Base-by-base conservation (phyloP, 1,139 yeast genomes). In the Suhomyces bolitotheri region DNA sequence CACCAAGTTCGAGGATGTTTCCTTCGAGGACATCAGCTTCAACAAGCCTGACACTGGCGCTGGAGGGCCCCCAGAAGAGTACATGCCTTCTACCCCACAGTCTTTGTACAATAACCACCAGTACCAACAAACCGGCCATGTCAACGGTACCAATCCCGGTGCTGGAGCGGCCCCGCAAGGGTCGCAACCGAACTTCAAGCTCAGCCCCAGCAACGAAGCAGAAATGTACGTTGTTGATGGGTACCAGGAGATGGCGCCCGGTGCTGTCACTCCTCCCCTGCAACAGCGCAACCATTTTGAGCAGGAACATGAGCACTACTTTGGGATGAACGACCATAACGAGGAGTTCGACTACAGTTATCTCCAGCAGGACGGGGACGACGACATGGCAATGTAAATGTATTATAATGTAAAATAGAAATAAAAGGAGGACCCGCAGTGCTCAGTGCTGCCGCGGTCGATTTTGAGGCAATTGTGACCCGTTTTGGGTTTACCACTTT, bases 151-250 rank as follows among this genome's bases (percentile, higher is more conserved):
- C n/a, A 3, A 19, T 25, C 17, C 38, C 29, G 6, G 26, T 23
- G 20, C 25, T 20, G 20, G 28, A 13, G 9, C 29, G 9, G 20
- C 28, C 12, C 12, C 11, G 13, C 30, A 27, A 16, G 26, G 21
- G 13, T 15, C 8, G 25, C 26, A 14, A 12, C 26, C 23, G 8
- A 28, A 44, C 8, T 34, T 56, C 31, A 51, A 47, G 36, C 51
- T 65, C 34, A 65, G 71, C 41, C 73, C 73, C 1, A 50, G 66
- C 32, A 61, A 59, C 37, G 75, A 69, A 44, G 71, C 62, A 1
- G 75, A 69, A 44, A 49, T 52, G 24, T 70, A 70, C 43, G 71
- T 69, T 4, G 47, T 66, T 31, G 66, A 64, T 38, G 75, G 74
- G 2, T 69, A 68, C 41, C 56, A 50, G 27, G 33, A 22, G 17